Base-by-base conservation (phyloP, 164 flowering plant genomes). In the Vitis riparia region DNA sequence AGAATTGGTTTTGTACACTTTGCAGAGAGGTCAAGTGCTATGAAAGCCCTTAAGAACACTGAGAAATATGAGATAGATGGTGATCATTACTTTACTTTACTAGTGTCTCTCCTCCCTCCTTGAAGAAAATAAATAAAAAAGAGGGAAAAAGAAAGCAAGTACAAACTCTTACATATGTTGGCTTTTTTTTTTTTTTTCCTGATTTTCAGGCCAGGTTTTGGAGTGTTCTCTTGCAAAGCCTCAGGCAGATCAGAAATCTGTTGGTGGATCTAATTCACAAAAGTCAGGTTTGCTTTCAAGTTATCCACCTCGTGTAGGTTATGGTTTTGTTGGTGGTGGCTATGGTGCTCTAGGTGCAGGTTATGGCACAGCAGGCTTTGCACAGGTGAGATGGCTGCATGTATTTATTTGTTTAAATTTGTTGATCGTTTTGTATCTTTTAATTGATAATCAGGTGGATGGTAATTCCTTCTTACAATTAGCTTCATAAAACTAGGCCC, bases 171-270 rank as follows among this genome's bases (percentile, higher is more conserved):
- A 19, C 29, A 44, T 7, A 14, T n/a, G 48, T 62, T 68, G 53
- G 19, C 52, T 68, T 48, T 59, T 11, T 53, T 69, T 10, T 10
- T 71, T 70, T 16, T 58, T 16, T 14, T 29, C 47, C 27, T 9
- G 15, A 63, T 13, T 63, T 30, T 32, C 75, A 94, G 98, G 98
- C 62, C 91, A 88, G 83, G 84, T 83, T 66, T 77, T 93, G 61
- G 95, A 93, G 68, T 91, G 94, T 75, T 91, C 97, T 56, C 91
- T 93, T 61, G 98, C 98, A 62, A 93, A 90, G 81, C 95, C 98
- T 15, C 98, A 85, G 68, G 81, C 86, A 23, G 97, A 91, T 37
- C 87, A 81, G 76, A 91, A 82, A 75, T 44, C 91, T 60, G 70
- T 82, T 66, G 80, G 78, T 64, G 84, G 78, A 37, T 71, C 87